These are phyloP conservation scores for Bremia lactucae DNA, from an alignment of 352 stramenopile genomes.

Conservation along the genomic window DNA sequence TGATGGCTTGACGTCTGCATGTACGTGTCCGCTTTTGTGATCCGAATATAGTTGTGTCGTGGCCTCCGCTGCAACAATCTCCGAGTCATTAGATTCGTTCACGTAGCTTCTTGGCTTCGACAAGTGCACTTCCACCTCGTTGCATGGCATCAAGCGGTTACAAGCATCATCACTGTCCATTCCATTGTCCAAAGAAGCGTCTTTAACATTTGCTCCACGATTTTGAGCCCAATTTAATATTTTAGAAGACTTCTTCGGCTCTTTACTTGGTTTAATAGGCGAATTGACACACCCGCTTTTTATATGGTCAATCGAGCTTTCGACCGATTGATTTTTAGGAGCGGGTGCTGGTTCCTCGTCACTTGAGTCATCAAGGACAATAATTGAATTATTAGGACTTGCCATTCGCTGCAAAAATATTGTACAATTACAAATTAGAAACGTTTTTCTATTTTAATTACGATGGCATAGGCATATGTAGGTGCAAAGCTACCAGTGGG, in stretches of 20 bases:
- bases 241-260: too few relatives aligned
- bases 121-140: constrained; percentile 6
- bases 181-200: constrained; percentile 1
- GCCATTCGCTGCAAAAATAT: constrained; percentile 12
- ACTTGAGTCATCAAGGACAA: constrained; percentile 40
- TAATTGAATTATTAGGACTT: constrained; percentile 23
- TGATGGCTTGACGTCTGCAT: constrained; percentile 35
- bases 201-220: constrained; percentile 4
- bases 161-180: constrained; percentile 1
- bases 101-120: background rate
- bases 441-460: background rate
- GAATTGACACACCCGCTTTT: constrained; percentile 17
- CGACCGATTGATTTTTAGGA: background rate
- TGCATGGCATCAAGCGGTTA: background rate
- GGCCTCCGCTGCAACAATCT: constrained; percentile 7
- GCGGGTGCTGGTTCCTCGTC: constrained; percentile 20
- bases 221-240: background rate
- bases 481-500: background rate
- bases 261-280: too few relatives aligned
- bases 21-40: constrained; percentile 14
- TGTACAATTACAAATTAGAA: background rate
- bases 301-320: constrained; percentile 6
- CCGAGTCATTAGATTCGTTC: constrained; percentile 2
- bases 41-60: constrained; percentile 7
- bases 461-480: background rate